phyloP scores from a whole-genome alignment of 345 rosid genomes.

The Arabis alpina region DNA sequence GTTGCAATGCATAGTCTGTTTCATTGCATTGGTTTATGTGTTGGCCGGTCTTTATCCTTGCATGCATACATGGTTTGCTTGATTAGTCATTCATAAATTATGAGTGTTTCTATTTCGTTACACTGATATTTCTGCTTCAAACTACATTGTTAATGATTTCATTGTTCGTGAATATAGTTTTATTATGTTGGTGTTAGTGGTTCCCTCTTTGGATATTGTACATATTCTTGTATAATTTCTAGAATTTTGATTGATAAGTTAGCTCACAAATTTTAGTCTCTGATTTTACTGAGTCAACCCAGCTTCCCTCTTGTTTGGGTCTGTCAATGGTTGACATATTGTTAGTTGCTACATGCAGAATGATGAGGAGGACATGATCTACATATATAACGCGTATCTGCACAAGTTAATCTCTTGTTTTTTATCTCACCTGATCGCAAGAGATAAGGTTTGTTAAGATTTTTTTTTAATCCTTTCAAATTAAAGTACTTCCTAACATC shows the following conservation, averaged over 20 bases:
- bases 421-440: conserved; percentile 82
- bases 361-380: conserved; percentile 92
- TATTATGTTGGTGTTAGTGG: background rate
- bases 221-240: conserved; percentile 7
- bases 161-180: conserved; percentile 3
- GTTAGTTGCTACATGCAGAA: conserved; percentile 56
- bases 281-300: conserved; percentile 8
- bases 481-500: background rate
- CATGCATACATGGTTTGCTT: background rate
- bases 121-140: conserved; percentile 11
- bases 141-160: conserved; percentile 1
- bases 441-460: conserved; percentile 76
- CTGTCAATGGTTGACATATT: conserved; percentile 27
- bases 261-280: conserved; percentile 5
- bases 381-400: conserved; percentile 88
- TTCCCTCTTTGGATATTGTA: conserved; percentile 8
- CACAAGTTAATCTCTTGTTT: conserved; percentile 92
- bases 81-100: conserved; percentile 14
- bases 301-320: background rate
- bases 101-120: background rate
- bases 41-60: background rate
- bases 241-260: conserved; percentile 10
- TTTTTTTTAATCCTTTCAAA: background rate
- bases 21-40: background rate
- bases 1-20: background rate